phyloP scores from a whole-genome alignment of 768 basidiomycete species.

The Pleurotus platypus region DNA sequence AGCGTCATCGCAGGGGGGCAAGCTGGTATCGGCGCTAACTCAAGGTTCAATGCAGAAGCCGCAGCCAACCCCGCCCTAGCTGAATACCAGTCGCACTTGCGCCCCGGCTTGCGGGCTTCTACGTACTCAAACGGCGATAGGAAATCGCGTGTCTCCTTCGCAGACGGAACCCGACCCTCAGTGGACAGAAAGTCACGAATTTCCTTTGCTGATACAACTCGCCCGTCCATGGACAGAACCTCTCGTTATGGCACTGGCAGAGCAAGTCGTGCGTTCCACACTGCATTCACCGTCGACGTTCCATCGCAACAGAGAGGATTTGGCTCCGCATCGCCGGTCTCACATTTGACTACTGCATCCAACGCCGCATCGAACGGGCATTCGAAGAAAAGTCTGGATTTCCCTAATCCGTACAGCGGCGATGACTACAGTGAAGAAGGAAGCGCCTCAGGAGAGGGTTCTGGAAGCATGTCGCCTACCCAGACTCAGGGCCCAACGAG shows the following conservation, averaged over 20 bases:
- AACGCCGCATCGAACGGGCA: slow-evolving; percentile 2
- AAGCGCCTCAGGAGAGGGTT: slow-evolving; percentile 12
- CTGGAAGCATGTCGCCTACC: slow-evolving; percentile 27
- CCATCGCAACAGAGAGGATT: neutral
- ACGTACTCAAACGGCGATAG: slow-evolving; percentile 26
- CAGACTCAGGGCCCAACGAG: slow-evolving; percentile 39
- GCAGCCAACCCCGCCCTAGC: slow-evolving; percentile 17
- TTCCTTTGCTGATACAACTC: slow-evolving; percentile 35
- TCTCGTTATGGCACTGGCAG: slow-evolving; percentile 19
- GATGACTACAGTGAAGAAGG: slow-evolving; percentile 8
- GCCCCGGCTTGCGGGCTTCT: slow-evolving; percentile 45
- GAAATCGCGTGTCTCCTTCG: slow-evolving; percentile 67
- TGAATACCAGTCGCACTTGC: slow-evolving; percentile 39
- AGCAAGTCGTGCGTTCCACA: slow-evolving; percentile 32
- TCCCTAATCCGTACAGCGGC: neutral
- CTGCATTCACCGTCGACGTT: slow-evolving; percentile 21
- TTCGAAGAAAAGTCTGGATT: neutral
- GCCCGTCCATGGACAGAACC: slow-evolving; percentile 31
- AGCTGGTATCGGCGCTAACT: slow-evolving; percentile 34
- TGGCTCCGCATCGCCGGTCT: neutral
- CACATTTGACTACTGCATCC: slow-evolving; percentile 1
- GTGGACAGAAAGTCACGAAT: slow-evolving; percentile 27
- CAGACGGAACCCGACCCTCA: slow-evolving; percentile 38
- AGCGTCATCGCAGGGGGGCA: slow-evolving; percentile 36
- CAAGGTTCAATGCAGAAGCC: slow-evolving; percentile 19